Evolutionary conservation across 208 protist species (phyloP), one percentile per base, ranked within the genome.

Genomic region (Porcisia deanei): DNA sequence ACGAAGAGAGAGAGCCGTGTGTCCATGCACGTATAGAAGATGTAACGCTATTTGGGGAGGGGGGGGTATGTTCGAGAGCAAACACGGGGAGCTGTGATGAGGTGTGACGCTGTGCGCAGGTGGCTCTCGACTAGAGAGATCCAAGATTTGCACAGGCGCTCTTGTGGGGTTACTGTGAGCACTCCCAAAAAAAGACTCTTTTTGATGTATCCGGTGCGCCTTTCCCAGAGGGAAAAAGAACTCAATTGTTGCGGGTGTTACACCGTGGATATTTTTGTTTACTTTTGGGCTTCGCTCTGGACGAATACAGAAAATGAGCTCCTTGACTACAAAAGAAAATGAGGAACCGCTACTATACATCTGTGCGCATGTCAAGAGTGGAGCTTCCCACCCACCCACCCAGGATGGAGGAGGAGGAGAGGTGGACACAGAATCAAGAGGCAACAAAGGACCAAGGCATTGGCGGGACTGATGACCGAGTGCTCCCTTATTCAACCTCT

Each of bases 291-390:
- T 52, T 25, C 22, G 63, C 41, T 52, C 41, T 22, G n/a, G 41
- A 43, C 47, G 10, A 18, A 30, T 67, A n/a, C 63, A 16, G 16
- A 67, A 8, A 8, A 67, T 34, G 41, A 30, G 22, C 18, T 67
- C 63, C 63, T 67, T 43, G 7, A 20, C 22, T 20, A 34, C 25
- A 67, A 22, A 22, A 52, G 41, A 45, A 65, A 2, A 37, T 1
- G 22, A 16, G 18, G 54, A 71, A 20, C n/a, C 14, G 49, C 66
- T 71, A 71, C n/a, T 71, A 57, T 57, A 71, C 66, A 71, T 71
- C 34, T 25, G 63, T n/a, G 41, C 14, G 41, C 63, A 52, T 67
- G 22, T 49, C 63, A 67, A 47, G 63, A 12, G 39, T 34, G 22
- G 3, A 25, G 63, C 63, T 30, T n/a, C 30, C 22, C 25, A 41